phyloP scores from a whole-genome alignment of 192 early-diverging fungal genomes.

The Obelidium mucronatum region DNA sequence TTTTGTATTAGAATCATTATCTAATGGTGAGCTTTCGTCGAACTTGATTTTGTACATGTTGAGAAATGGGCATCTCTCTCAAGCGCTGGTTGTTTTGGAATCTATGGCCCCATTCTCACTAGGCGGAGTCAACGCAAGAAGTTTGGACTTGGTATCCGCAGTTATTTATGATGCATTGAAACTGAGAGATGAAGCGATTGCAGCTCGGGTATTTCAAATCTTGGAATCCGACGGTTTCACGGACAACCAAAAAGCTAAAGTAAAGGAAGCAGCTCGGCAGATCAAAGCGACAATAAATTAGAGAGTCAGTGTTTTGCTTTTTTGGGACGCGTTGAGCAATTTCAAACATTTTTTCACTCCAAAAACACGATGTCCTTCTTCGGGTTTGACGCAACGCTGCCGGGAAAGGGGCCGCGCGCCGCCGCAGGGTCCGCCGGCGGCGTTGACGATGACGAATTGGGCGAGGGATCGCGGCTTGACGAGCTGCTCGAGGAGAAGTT shows the following conservation, averaged over 20 bases:
- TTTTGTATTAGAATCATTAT: constrained; percentile 2
- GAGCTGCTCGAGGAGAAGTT: constrained; percentile 53
- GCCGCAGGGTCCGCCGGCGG: constrained; percentile 10
- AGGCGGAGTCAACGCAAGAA: not conserved
- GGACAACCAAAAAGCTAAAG: not conserved
- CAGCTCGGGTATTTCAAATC: not conserved
- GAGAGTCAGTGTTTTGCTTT: no score
- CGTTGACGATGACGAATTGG: constrained; percentile 13
- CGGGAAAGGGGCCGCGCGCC: not conserved
- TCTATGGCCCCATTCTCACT: constrained; percentile 17
- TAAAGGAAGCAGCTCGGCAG: not conserved
- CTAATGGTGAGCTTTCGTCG: no score
- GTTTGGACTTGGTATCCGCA: not conserved
- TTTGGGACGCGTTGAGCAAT: not conserved
- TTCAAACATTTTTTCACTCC: constrained; percentile 9
- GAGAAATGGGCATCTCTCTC: not conserved
- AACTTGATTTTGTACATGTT: not conserved
- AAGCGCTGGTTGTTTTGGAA: not conserved
- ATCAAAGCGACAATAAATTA: no score
- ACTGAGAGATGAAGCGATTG: not conserved
- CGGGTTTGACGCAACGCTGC: constrained; percentile 49
- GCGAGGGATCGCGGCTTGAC: constrained; percentile 44
- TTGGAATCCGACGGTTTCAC: constrained; percentile 1
- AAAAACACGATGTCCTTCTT: constrained; percentile 43
- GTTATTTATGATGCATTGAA: constrained; percentile 14